Conservation (phyloP, 495 filamentous ascomycete species). For the Tricharina praecox region DNA sequence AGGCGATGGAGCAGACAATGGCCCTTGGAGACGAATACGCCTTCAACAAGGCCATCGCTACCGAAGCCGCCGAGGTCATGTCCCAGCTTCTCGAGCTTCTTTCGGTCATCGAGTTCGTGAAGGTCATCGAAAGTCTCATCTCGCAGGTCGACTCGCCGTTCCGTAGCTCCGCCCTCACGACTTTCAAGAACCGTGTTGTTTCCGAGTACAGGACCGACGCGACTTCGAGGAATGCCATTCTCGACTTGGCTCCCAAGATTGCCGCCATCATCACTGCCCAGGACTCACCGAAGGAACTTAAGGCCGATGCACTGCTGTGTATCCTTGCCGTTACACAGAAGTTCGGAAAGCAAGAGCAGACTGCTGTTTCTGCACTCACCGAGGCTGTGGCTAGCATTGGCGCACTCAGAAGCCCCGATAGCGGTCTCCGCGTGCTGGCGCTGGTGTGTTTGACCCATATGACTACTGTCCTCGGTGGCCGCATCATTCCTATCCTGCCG, state of each 20-base stretch:
- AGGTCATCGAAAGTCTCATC: constrained; percentile 61
- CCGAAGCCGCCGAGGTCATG: constrained; percentile 39
- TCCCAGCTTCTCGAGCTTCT: constrained; percentile 59
- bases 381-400: constrained; percentile 55
- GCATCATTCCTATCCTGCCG: constrained; percentile 67
- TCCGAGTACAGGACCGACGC: constrained; percentile 47
- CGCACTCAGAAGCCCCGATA: constrained; percentile 57
- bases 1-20: constrained; percentile 50
- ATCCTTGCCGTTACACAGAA: constrained; percentile 80
- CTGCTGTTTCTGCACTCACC: constrained; percentile 44
- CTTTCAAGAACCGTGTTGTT: constrained; percentile 57
- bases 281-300: constrained; percentile 43
- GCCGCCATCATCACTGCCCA: constrained; percentile 54
- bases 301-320: constrained; percentile 65
- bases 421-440: constrained; percentile 57
- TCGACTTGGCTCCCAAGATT: constrained; percentile 63
- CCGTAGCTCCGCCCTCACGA: constrained; percentile 59
- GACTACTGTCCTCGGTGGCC: constrained; percentile 69
- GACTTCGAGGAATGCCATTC: constrained; percentile 47
- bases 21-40: constrained; percentile 43
- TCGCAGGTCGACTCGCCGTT: constrained; percentile 52
- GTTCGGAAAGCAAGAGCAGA: constrained; percentile 60
- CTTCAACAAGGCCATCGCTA: constrained; percentile 44
- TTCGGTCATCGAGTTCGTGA: constrained; percentile 68
- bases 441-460: constrained; percentile 78